A percentile compares a stretch with the other conserved stretches of the same genome.
These are phyloP conservation scores for Aspergillus calidoustus DNA, from an alignment of 2,329 filamentous ascomycete genomes.

Conservation along the genomic window DNA sequence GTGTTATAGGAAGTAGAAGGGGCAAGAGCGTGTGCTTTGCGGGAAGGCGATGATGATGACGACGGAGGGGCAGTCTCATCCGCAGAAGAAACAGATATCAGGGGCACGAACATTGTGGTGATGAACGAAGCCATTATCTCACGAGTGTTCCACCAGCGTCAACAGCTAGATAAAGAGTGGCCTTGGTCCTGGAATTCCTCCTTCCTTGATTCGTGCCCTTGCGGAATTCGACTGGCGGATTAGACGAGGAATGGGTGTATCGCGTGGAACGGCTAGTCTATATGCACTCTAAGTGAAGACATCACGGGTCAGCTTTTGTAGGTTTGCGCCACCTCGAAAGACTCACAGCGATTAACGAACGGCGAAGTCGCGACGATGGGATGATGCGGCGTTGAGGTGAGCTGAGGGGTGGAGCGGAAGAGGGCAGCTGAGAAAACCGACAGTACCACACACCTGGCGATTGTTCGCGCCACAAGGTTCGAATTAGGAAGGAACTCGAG, in stretches of 20 bases:
- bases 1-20: slow-evolving; percentile 37
- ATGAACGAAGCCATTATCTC: slow-evolving; percentile 73
- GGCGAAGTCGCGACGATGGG: neutral
- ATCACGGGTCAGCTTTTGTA: slow-evolving; percentile 1
- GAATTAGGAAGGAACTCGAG: slow-evolving; percentile 5
- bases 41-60: slow-evolving; percentile 24
- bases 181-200: slow-evolving; percentile 11
- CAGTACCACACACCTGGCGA: neutral
- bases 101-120: slow-evolving; percentile 74
- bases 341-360: slow-evolving; percentile 11
- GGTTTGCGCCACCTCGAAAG: neutral
- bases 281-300: slow-evolving; percentile 14
- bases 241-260: slow-evolving; percentile 6
- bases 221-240: slow-evolving; percentile 6
- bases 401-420: neutral
- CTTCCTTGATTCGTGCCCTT: slow-evolving; percentile 9
- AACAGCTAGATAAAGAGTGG: slow-evolving; percentile 10
- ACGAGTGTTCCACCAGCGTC: slow-evolving; percentile 1
- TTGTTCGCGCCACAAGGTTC: neutral
- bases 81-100: slow-evolving; percentile 39
- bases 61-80: slow-evolving; percentile 30
- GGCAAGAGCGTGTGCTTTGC: slow-evolving; percentile 27
- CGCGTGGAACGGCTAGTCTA: neutral
- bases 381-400: slow-evolving; percentile 7
- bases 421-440: slow-evolving; percentile 2